Percentiles rank a stretch among this genome's conserved stretches.
Conservation (phyloP, 2,329 filamentous ascomycete genomes). For the Karstenula rhodostoma region DNA sequence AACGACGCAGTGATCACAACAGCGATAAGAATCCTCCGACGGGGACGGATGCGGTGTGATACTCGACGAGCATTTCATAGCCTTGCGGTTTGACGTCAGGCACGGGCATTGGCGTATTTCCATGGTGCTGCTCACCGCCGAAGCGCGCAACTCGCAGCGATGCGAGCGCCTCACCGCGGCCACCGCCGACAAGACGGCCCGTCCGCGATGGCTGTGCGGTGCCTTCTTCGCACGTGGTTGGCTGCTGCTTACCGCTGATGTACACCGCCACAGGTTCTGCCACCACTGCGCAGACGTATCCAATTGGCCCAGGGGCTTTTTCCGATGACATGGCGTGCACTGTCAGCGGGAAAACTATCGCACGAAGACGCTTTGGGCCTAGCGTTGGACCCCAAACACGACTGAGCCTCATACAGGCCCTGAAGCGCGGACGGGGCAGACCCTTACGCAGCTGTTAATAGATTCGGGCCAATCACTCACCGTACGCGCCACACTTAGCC, state of each 20-base stretch:
- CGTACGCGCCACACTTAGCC: constrained; percentile 15
- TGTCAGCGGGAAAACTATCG: constrained; percentile 5
- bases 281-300: constrained; percentile 6
- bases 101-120: not conserved
- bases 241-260: constrained; percentile 2
- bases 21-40: constrained; percentile 5
- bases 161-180: constrained; percentile 1
- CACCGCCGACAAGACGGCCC: constrained; percentile 9
- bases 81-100: constrained; percentile 12
- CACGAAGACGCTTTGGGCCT: not conserved
- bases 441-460: constrained; percentile 13
- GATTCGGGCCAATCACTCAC: constrained; percentile 8
- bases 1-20: not conserved
- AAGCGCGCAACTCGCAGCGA: constrained; percentile 11
- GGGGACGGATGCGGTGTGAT: constrained; percentile 5
- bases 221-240: not conserved
- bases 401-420: constrained; percentile 10
- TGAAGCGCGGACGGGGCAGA: constrained; percentile 7
- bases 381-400: constrained; percentile 5
- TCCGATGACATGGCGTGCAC: constrained; percentile 3
- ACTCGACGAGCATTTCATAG: constrained; percentile 6
- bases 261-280: constrained; percentile 13
- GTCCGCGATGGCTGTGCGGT: constrained; percentile 12
- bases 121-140: constrained; percentile 5
- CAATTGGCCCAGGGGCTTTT: constrained; percentile 4